These are phyloP conservation scores for Gynostemma pentaphyllum DNA, from an alignment of 306 rosid genomes.

Conservation along the genomic window DNA sequence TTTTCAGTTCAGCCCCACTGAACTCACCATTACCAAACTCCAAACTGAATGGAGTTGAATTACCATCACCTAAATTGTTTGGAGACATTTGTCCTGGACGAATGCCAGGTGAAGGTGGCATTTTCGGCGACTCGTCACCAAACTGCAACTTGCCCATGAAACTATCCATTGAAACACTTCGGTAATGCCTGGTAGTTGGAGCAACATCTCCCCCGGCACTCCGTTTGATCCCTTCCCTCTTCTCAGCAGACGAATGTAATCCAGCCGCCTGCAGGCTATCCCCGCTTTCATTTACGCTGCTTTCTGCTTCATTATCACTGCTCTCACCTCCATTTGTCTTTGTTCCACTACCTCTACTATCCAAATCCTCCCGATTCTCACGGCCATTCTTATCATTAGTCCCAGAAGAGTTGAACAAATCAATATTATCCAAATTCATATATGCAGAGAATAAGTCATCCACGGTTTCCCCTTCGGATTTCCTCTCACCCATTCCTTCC, in stretches of 20 bases:
- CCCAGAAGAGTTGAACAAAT: slow-evolving; percentile 56
- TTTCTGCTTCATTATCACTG: slow-evolving; percentile 87
- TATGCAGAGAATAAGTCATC: slow-evolving; percentile 87
- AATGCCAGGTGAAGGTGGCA: slow-evolving; percentile 54
- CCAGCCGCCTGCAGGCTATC: slow-evolving; percentile 35
- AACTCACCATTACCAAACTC: slow-evolving; percentile 94
- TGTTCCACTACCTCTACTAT: slow-evolving; percentile 84
- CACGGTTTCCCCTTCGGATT: slow-evolving; percentile 78
- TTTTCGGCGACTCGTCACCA: slow-evolving; percentile 51
- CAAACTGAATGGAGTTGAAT: slow-evolving; percentile 59
- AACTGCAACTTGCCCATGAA: slow-evolving; percentile 75
- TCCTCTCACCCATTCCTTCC: slow-evolving; percentile 77
- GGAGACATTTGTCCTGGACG: slow-evolving; percentile 49
- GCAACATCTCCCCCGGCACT: slow-evolving; percentile 67
- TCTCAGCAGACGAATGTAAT: slow-evolving; percentile 29
- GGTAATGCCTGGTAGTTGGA: slow-evolving; percentile 51
- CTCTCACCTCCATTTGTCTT: slow-evolving; percentile 83
- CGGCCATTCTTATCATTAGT: slow-evolving; percentile 56
- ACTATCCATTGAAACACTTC: slow-evolving; percentile 93
- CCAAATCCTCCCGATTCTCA: slow-evolving; percentile 87
- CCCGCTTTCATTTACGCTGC: slow-evolving; percentile 66
- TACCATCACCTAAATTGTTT: slow-evolving; percentile 39
- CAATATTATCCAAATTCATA: slow-evolving; percentile 80
- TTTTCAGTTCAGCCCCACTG: slow-evolving; percentile 89
- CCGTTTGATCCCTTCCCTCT: slow-evolving; percentile 72